These are phyloP conservation scores for Exophiala calicioides DNA, from an alignment of 2,329 filamentous ascomycete genomes.

Conservation along the genomic window DNA sequence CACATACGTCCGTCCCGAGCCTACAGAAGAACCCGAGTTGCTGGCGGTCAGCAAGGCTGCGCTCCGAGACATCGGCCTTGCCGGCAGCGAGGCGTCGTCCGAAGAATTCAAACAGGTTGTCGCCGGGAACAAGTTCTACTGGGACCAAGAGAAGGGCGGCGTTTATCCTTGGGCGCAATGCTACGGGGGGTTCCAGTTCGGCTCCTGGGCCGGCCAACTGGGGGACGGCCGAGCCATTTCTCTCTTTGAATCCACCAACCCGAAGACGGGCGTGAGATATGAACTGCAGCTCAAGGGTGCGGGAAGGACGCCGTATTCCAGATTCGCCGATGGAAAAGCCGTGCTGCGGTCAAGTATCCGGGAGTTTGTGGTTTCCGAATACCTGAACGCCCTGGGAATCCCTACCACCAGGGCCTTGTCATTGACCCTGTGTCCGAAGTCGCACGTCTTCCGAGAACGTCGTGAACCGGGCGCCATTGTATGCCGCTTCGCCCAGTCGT, in stretches of 20 bases:
- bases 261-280: slow-evolving; percentile 69
- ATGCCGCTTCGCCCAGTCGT: slow-evolving; percentile 83
- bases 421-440: slow-evolving; percentile 72
- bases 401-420: slow-evolving; percentile 85
- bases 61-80: slow-evolving; percentile 77
- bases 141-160: slow-evolving; percentile 70
- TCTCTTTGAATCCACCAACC: slow-evolving; percentile 84
- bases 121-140: slow-evolving; percentile 78
- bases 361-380: slow-evolving; percentile 90
- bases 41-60: slow-evolving; percentile 78
- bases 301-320: slow-evolving; percentile 88
- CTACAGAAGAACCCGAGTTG: slow-evolving; percentile 71
- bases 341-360: slow-evolving; percentile 89
- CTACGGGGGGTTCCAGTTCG: slow-evolving; percentile 72
- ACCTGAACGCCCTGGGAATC: slow-evolving; percentile 78
- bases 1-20: slow-evolving; percentile 85
- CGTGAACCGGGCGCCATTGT: slow-evolving; percentile 92
- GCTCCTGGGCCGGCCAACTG: slow-evolving; percentile 92
- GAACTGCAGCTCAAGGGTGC: slow-evolving; percentile 95
- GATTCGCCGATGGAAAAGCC: slow-evolving; percentile 94
- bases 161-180: slow-evolving; percentile 98
- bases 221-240: slow-evolving; percentile 94
- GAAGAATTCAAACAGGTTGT: slow-evolving; percentile 76
- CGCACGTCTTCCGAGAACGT: slow-evolving; percentile 73
- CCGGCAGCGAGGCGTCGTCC: slow-evolving; percentile 65